Conservation (phyloP, 352 stramenopile species). For the Phytopythium vexans region DNA sequence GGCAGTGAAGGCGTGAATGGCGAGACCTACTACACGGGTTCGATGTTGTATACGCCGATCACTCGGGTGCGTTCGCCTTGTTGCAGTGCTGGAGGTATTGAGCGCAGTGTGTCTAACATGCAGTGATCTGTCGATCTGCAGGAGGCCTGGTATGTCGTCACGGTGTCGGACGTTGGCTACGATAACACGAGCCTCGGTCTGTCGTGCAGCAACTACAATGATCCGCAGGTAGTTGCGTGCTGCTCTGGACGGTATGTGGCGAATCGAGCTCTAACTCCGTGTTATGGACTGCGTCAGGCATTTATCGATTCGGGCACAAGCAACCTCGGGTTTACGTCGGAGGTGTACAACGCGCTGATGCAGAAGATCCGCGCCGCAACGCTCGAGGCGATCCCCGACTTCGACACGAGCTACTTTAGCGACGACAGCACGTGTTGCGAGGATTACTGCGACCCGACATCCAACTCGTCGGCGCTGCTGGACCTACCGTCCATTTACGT, state of each 20-base stretch:
- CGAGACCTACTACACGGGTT: constrained; percentile 53
- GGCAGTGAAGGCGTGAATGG: constrained; percentile 52
- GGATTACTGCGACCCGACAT: constrained; percentile 67
- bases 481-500: constrained; percentile 76
- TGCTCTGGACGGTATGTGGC: background rate
- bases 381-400: constrained; percentile 49
- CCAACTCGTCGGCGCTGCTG: constrained; percentile 45
- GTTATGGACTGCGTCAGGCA: constrained; percentile 22
- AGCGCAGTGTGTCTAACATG: background rate
- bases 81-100: background rate
- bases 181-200: constrained; percentile 54
- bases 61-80: constrained; percentile 27
- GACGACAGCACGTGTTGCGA: constrained; percentile 66
- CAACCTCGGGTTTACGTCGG: constrained; percentile 73
- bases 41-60: constrained; percentile 82
- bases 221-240: constrained; percentile 31
- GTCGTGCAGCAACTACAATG: constrained; percentile 66
- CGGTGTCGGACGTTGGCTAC: constrained; percentile 71
- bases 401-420: constrained; percentile 73
- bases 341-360: constrained; percentile 78
- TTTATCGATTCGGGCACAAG: constrained; percentile 84
- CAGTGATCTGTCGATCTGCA: constrained; percentile 13
- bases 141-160: constrained; percentile 83
- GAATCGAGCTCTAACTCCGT: too few relatives aligned
- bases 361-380: constrained; percentile 57